Percentiles rank a stretch among this genome's conserved stretches.
These are phyloP conservation scores for Pseudocercospora musae DNA, from an alignment of 2,329 filamentous ascomycete species.

Conservation along the genomic window DNA sequence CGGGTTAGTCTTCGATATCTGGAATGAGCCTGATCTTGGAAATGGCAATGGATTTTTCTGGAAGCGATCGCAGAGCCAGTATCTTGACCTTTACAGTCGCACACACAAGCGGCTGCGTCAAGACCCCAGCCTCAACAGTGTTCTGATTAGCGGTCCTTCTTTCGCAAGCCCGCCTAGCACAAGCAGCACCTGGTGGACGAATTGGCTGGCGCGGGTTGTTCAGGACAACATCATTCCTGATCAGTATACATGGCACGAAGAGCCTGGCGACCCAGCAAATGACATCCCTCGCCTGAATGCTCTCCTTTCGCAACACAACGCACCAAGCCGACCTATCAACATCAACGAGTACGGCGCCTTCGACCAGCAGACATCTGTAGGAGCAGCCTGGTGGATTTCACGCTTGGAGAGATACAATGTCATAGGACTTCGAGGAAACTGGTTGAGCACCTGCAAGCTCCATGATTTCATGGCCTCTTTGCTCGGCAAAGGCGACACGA, in stretches of 20 bases:
- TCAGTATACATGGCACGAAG: slow-evolving; percentile 46
- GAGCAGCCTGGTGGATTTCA: slow-evolving; percentile 46
- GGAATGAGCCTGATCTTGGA: slow-evolving; percentile 52
- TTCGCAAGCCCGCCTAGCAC: slow-evolving; percentile 34
- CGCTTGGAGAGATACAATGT: slow-evolving; percentile 47
- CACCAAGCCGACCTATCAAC: slow-evolving; percentile 35
- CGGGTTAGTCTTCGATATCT: slow-evolving; percentile 48
- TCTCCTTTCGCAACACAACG: slow-evolving; percentile 6
- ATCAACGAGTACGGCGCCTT: slow-evolving; percentile 50
- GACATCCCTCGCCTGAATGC: not conserved
- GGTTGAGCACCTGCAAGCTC: slow-evolving; percentile 41
- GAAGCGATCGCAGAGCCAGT: slow-evolving; percentile 39
- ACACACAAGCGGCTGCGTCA: slow-evolving; percentile 41
- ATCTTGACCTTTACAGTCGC: slow-evolving; percentile 41
- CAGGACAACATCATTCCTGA: slow-evolving; percentile 42
- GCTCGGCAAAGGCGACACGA: slow-evolving; percentile 35
- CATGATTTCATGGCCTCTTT: slow-evolving; percentile 47
- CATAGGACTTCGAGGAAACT: slow-evolving; percentile 46
- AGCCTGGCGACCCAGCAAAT: slow-evolving; percentile 22
- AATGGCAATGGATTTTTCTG: slow-evolving; percentile 35
- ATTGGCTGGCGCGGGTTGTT: slow-evolving; percentile 37
- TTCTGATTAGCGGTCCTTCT: slow-evolving; percentile 41
- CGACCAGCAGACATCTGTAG: slow-evolving; percentile 43
- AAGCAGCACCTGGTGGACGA: slow-evolving; percentile 43
- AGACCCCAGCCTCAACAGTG: slow-evolving; percentile 15